Evolutionary conservation across 352 stramenopile genomes (phyloP).

Genomic region (Phytopythium vexans): DNA sequence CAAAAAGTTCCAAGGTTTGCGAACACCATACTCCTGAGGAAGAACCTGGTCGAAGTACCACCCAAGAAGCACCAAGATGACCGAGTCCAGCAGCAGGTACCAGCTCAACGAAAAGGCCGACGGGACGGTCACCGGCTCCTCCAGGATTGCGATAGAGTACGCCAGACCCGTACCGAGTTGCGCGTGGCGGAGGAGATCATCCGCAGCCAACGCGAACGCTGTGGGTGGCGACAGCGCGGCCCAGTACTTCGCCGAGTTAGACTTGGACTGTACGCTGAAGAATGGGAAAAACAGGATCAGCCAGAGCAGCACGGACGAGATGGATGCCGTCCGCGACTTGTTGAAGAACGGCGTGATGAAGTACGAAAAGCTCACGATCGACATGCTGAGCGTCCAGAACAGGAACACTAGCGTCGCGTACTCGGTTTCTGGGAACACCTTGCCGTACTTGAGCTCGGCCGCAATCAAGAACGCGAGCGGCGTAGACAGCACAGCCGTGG

Average conservation of each 20-base stretch:
- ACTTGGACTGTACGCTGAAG: conserved; percentile 51
- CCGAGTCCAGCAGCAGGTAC: conserved; percentile 72
- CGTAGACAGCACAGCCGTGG: conserved; percentile 44
- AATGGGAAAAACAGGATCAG: conserved; percentile 74
- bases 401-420: conserved; percentile 63
- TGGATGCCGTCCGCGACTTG: conserved; percentile 57
- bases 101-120: conserved; percentile 49
- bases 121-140: conserved; percentile 41
- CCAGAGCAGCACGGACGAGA: conserved; percentile 68
- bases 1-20: conserved; percentile 90
- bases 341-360: conserved; percentile 67
- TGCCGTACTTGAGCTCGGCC: conserved; percentile 57
- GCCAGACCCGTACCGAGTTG: conserved; percentile 60
- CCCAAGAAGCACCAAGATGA: conserved; percentile 79
- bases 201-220: conserved; percentile 62
- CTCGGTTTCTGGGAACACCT: conserved; percentile 57
- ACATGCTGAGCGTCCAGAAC: conserved; percentile 57
- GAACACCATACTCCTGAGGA: conserved; percentile 87
- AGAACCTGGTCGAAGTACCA: conserved; percentile 93
- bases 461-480: conserved; percentile 42
- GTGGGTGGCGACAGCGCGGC: conserved; percentile 57
- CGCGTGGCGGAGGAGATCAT: conserved; percentile 52
- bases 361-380: conserved; percentile 65
- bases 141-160: conserved; percentile 40
- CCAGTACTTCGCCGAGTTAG: conserved; percentile 41